Percentiles rank a stretch among this genome's conserved stretches.
Evolutionary conservation across 2,329 filamentous ascomycete genomes (phyloP).

Genomic region (Acephala macrosclerotiorum): DNA sequence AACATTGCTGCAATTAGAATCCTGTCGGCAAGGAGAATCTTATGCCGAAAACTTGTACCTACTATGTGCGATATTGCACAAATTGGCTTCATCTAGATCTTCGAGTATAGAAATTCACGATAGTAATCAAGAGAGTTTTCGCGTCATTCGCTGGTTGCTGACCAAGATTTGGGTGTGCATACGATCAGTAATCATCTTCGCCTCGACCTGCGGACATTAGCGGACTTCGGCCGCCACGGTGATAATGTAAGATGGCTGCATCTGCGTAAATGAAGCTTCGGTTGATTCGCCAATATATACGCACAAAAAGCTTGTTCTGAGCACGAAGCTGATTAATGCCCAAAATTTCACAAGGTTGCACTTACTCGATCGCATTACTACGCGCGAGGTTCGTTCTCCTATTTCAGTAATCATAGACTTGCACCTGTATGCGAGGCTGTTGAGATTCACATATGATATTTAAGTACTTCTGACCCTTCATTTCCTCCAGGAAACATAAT

Average conservation of each 20-base stretch:
- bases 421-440: background rate
- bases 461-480: background rate
- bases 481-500: background rate
- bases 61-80: background rate
- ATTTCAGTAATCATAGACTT: background rate
- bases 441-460: background rate
- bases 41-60: background rate
- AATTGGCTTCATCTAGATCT: background rate
- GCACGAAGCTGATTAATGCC: slow-evolving; percentile 3
- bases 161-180: background rate
- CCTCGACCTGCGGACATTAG: background rate
- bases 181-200: background rate
- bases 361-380: background rate
- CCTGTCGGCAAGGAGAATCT: background rate
- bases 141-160: background rate
- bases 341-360: background rate
- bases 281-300: background rate
- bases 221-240: background rate
- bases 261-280: background rate
- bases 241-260: background rate
- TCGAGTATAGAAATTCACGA: background rate
- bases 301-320: background rate
- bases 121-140: background rate
- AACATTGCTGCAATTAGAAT: background rate
- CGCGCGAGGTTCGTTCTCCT: background rate